Evolutionary conservation across 164 flowering plant species (phyloP).

Genomic region (Protea cynaroides): DNA sequence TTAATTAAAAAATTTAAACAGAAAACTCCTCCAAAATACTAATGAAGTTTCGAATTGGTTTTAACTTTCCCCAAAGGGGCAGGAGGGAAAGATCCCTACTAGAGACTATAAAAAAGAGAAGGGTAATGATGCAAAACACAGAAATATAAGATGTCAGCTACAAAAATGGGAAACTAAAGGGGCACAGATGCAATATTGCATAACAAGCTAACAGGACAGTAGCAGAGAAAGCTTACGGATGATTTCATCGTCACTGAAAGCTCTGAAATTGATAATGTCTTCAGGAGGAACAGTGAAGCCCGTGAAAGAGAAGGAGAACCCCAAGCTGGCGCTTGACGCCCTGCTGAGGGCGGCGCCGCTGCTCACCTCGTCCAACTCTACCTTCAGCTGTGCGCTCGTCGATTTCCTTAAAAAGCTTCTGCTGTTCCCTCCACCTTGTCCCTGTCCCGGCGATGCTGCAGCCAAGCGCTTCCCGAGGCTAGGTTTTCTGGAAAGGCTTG

Average conservation of each 20-base stretch:
- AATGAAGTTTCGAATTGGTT: no score
- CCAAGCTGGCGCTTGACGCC: slow-evolving; percentile 93
- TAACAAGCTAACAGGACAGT: no score
- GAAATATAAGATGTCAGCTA: no score
- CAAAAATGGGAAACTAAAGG: no score
- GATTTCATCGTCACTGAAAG: slow-evolving; percentile 64
- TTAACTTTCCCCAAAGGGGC: no score
- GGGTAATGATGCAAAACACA: no score
- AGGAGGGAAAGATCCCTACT: no score
- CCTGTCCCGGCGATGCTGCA: slow-evolving; percentile 50
- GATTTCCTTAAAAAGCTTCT: slow-evolving; percentile 72
- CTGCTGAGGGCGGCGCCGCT: slow-evolving; percentile 84
- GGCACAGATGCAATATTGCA: no score
- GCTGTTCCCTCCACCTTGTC: slow-evolving; percentile 13
- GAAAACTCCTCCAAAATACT: no score
- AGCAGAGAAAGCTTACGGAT: slow-evolving; percentile 34
- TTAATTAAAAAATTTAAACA: no score
- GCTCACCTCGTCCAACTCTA: slow-evolving; percentile 57
- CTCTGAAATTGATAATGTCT: slow-evolving; percentile 56
- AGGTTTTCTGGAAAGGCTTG: slow-evolving; percentile 42
- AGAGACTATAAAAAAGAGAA: no score
- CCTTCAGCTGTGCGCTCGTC: slow-evolving; percentile 74
- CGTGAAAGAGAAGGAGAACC: slow-evolving; percentile 84
- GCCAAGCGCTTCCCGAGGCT: slow-evolving; percentile 36
- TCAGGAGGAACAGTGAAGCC: slow-evolving; percentile 86